Evolutionary conservation across 2,329 filamentous ascomycete species (phyloP).

Genomic region (Harringtonia aguacate): DNA sequence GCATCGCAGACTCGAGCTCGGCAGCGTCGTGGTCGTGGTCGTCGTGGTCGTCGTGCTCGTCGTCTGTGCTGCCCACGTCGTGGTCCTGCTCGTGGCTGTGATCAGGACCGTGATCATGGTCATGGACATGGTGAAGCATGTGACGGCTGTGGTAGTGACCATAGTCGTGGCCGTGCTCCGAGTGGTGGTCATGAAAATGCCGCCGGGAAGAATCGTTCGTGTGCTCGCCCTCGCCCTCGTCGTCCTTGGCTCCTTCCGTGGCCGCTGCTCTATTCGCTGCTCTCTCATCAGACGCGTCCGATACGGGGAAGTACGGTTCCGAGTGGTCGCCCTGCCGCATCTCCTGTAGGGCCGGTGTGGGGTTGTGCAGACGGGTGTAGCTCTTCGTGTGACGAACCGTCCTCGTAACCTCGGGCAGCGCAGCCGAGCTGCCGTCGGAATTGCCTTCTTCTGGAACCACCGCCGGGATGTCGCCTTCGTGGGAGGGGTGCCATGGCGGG

Average conservation of each 20-base stretch:
- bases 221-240: neutral
- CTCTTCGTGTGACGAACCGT: neutral
- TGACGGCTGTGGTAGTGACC: neutral
- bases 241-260: neutral
- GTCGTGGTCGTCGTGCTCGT: slow-evolving; percentile 2
- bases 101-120: slow-evolving; percentile 4
- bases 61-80: neutral
- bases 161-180: slow-evolving; percentile 2
- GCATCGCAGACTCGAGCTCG: slow-evolving; percentile 9
- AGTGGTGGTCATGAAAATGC: slow-evolving; percentile 7
- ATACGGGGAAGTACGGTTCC: neutral
- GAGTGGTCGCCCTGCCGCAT: slow-evolving; percentile 16
- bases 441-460: slow-evolving; percentile 17
- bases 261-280: neutral
- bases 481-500: neutral
- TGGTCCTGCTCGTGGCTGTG: slow-evolving; percentile 8
- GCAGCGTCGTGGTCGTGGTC: slow-evolving; percentile 9
- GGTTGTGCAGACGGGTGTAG: neutral
- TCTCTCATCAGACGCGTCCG: too few species aligned
- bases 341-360: slow-evolving; percentile 15
- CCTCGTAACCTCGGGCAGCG: too few species aligned
- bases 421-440: too few species aligned
- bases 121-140: neutral
- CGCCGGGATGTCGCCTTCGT: slow-evolving; percentile 15
- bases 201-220: neutral